Evolutionary conservation across 139 green algal species (phyloP).

Genomic region (Closterium sp.): DNA sequence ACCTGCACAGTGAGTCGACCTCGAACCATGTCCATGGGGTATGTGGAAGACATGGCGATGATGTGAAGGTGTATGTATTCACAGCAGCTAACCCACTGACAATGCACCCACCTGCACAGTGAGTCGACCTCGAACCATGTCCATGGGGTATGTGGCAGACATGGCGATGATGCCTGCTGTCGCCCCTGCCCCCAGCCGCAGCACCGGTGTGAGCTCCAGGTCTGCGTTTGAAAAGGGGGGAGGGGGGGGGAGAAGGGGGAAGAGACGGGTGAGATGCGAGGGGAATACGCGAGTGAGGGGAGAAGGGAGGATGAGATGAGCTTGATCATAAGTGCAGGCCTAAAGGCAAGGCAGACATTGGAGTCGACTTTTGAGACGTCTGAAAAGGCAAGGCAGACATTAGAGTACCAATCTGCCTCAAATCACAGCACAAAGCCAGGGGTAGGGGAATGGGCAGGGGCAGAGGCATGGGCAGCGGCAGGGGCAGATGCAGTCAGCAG

Average conservation of each 20-base stretch:
- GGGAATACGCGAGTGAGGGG: no score
- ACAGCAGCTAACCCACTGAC: no score
- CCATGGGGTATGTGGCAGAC: slow-evolving; percentile 93
- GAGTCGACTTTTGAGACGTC: no score
- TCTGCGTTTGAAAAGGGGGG: slow-evolving; percentile 16
- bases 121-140: slow-evolving; percentile 92
- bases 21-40: slow-evolving; percentile 97
- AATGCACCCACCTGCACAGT: slow-evolving; percentile 81
- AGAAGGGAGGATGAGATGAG: no score
- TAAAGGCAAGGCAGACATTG: no score
- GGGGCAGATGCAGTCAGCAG: background rate
- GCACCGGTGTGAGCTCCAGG: slow-evolving; percentile 9
- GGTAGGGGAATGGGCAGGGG: background rate
- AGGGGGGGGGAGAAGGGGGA: no score
- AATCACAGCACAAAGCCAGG: background rate
- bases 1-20: slow-evolving; percentile 85
- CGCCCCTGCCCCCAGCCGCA: slow-evolving; percentile 83
- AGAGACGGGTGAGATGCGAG: no score
- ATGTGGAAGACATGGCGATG: slow-evolving; percentile 86
- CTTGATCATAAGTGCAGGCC: no score
- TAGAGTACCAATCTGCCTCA: no score
- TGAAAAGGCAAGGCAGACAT: no score
- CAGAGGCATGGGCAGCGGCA: background rate
- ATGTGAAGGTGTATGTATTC: background rate
- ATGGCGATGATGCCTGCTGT: slow-evolving; percentile 92